These are phyloP conservation scores for Termitomyces sp. DNA, from an alignment of 768 basidiomycete genomes.

Conservation along the genomic window DNA sequence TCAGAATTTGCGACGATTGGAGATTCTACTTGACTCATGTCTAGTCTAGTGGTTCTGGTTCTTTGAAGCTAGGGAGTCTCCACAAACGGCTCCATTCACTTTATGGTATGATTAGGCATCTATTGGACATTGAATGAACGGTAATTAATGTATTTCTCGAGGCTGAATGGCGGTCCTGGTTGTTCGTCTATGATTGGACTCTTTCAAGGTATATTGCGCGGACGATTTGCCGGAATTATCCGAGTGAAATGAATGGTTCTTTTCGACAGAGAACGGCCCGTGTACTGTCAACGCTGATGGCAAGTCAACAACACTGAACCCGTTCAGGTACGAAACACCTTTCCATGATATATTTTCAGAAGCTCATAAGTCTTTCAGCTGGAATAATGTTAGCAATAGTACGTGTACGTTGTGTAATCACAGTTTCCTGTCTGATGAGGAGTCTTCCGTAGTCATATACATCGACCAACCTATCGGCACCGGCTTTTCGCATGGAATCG, in stretches of 20 bases:
- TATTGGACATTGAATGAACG: background rate
- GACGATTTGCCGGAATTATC: background rate
- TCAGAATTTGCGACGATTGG: background rate
- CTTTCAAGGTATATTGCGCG: conserved; percentile 44
- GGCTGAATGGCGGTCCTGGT: conserved; percentile 58
- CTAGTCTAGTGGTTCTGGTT: conserved; percentile 64
- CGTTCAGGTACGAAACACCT: conserved; percentile 40
- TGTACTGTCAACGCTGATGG: conserved; percentile 54
- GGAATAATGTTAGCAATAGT: conserved; percentile 70
- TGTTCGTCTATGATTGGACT: conserved; percentile 62
- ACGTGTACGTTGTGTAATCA: conserved; percentile 13
- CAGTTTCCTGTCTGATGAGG: background rate
- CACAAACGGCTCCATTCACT: conserved; percentile 61
- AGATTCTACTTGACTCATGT: background rate
- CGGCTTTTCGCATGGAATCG: conserved; percentile 59
- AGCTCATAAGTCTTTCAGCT: conserved; percentile 28
- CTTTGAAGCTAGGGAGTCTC: conserved; percentile 55
- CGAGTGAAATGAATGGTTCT: background rate
- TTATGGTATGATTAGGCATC: conserved; percentile 39
- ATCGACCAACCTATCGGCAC: conserved; percentile 67
- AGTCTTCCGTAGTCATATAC: conserved; percentile 49
- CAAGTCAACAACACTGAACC: conserved; percentile 48
- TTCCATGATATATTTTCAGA: background rate
- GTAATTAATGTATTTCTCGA: conserved; percentile 9
- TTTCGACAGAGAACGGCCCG: conserved; percentile 51